phyloP scores from a whole-genome alignment of 768 basidiomycete species.

The Russula olivacea region DNA sequence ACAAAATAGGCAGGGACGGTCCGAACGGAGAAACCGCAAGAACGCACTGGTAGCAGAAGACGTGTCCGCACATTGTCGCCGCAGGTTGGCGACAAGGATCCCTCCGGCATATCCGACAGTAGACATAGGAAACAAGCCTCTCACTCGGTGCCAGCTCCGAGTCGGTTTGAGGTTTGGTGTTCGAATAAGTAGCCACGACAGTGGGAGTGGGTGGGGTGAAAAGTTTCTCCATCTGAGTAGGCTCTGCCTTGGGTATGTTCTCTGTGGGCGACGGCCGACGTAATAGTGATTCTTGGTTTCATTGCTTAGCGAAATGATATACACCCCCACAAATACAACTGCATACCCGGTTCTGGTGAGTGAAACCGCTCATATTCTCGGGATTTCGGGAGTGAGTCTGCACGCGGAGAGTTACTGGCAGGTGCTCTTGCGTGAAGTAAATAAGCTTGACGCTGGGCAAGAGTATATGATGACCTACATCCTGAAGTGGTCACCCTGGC shows the following conservation, averaged over 20 bases:
- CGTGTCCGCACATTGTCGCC: constrained; percentile 56
- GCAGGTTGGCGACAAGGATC: constrained; percentile 49
- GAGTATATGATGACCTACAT: constrained; percentile 4
- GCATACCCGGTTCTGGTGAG: constrained; percentile 8
- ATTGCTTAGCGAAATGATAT: background rate
- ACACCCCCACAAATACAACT: background rate
- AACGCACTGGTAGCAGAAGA: constrained; percentile 53
- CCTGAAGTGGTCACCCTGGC: constrained; percentile 12
- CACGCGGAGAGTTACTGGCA: background rate
- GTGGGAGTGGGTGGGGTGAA: background rate
- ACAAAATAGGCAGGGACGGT: constrained; percentile 1
- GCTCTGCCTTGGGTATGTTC: background rate
- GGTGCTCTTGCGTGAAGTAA: background rate
- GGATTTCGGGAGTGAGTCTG: constrained; percentile 4
- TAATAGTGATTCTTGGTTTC: background rate
- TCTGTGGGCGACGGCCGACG: constrained; percentile 1
- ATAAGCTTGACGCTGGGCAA: background rate
- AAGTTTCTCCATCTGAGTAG: background rate
- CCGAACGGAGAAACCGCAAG: background rate
- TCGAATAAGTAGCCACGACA: background rate
- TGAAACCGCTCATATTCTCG: constrained; percentile 5
- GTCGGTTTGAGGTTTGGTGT: background rate
- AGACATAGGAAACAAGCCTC: constrained; percentile 22
- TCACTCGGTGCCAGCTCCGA: background rate
- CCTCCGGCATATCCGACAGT: constrained; percentile 46